A percentile compares a stretch with the other conserved stretches of the same genome.
These are phyloP conservation scores for Penicillium robsamsonii DNA, from an alignment of 495 filamentous ascomycete genomes.

Conservation along the genomic window DNA sequence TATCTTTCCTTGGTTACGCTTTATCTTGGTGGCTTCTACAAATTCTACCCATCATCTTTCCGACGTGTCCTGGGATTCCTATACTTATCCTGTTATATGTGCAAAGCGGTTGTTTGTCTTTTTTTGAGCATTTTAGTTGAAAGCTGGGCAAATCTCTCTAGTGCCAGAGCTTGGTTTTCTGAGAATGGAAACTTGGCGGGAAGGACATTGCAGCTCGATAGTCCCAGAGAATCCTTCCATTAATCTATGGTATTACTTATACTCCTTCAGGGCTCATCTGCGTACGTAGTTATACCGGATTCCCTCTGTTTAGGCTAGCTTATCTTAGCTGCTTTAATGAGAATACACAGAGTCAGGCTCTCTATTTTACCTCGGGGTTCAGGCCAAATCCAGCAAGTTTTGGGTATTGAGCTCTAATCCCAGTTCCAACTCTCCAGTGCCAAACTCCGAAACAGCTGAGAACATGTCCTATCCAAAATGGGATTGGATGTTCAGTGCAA, in stretches of 20 bases:
- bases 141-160: constrained; percentile 16
- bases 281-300: background rate
- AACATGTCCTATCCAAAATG: no score
- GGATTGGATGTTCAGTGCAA: no score
- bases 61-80: constrained; percentile 19
- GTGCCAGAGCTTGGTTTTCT: constrained; percentile 16
- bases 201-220: constrained; percentile 26
- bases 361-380: no score
- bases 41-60: constrained; percentile 15
- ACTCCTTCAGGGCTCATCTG: background rate
- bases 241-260: constrained; percentile 25
- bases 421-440: no score
- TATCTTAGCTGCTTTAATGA: no score
- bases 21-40: constrained; percentile 7
- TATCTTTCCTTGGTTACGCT: constrained; percentile 14
- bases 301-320: no score
- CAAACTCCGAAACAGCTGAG: no score
- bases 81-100: constrained; percentile 30
- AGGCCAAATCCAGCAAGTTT: no score
- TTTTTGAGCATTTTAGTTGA: constrained; percentile 22
- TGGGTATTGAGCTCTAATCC: no score
- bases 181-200: constrained; percentile 10
- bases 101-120: constrained; percentile 26
- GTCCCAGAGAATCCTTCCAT: constrained; percentile 21
- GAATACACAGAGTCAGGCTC: no score